Percentiles rank a stretch among this genome's conserved stretches.
Conservation (phyloP, 352 stramenopile genomes). For the Globisporangium parvum region DNA sequence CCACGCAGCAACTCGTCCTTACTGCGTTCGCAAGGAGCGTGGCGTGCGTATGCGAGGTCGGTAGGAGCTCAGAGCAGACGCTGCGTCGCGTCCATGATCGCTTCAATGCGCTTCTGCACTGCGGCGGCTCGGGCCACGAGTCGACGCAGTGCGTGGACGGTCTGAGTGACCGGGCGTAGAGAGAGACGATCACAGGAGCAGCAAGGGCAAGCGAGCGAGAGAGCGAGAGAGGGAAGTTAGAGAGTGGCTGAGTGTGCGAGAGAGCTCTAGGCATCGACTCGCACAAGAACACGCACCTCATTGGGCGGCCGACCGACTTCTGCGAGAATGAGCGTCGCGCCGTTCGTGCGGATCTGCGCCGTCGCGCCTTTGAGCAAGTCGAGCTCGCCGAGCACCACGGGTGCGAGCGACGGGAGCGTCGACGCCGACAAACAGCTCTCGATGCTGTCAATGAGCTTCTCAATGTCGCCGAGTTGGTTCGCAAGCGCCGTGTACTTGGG, state of each 20-base stretch:
- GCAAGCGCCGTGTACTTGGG: conserved; percentile 31
- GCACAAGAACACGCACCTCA: conserved; percentile 18
- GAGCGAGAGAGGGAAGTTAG: not conserved
- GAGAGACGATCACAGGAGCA: not conserved
- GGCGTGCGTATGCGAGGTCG: not conserved
- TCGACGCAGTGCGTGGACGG: conserved; percentile 35
- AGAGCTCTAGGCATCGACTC: not conserved
- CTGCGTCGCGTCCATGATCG: conserved; percentile 25
- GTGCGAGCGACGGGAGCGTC: conserved; percentile 34
- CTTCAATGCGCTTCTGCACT: conserved; percentile 49
- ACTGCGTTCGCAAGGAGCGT: conserved; percentile 4
- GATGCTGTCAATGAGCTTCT: conserved; percentile 53
- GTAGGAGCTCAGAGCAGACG: conserved; percentile 8
- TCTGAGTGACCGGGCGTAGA: conserved; percentile 14
- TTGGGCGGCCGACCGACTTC: conserved; percentile 39
- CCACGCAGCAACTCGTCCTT: not conserved
- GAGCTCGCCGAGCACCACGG: conserved; percentile 40
- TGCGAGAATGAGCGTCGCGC: conserved; percentile 51
- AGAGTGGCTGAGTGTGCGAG: no score
- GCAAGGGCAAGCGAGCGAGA: not conserved
- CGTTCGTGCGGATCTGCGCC: conserved; percentile 61
- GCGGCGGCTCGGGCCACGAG: conserved; percentile 41
- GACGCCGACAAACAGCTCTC: conserved; percentile 31
- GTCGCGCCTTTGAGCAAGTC: conserved; percentile 49
- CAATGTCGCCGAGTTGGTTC: conserved; percentile 49